Percentiles rank a stretch among this genome's conserved stretches.
Evolutionary conservation across 495 filamentous ascomycete genomes (phyloP).

Genomic region (Xylaria telfairii): DNA sequence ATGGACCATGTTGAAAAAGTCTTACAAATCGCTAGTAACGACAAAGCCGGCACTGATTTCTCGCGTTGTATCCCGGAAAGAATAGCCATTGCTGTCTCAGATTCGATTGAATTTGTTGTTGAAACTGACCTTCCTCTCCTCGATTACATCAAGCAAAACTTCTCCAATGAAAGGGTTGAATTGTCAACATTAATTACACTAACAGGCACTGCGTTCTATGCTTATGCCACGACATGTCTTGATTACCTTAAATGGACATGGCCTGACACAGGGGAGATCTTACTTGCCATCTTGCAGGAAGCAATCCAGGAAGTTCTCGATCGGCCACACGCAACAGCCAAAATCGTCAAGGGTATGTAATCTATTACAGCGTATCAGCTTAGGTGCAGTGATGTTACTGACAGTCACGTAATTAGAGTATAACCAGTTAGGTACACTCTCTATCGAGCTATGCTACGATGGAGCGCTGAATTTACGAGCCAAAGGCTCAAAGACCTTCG

Average conservation of each 20-base stretch:
- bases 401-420: neutral
- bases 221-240: constrained; percentile 6
- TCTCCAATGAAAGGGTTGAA: neutral
- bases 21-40: neutral
- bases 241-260: neutral
- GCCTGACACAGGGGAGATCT: constrained; percentile 7
- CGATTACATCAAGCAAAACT: neutral
- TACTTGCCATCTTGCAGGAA: constrained; percentile 2
- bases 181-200: neutral
- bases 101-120: neutral
- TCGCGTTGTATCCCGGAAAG: neutral
- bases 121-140: neutral
- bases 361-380: neutral
- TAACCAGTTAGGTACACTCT: neutral
- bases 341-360: neutral
- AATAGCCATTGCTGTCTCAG: neutral
- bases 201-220: constrained; percentile 11
- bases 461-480: neutral
- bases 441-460: neutral
- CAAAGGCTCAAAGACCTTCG: neutral
- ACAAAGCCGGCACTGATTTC: neutral
- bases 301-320: neutral
- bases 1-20: neutral
- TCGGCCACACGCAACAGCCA: neutral
- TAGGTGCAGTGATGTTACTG: neutral